A percentile compares a stretch with the other conserved stretches of the same genome.
Evolutionary conservation across 2,329 filamentous ascomycete species (phyloP).

Genomic region (Penicillium sp.): DNA sequence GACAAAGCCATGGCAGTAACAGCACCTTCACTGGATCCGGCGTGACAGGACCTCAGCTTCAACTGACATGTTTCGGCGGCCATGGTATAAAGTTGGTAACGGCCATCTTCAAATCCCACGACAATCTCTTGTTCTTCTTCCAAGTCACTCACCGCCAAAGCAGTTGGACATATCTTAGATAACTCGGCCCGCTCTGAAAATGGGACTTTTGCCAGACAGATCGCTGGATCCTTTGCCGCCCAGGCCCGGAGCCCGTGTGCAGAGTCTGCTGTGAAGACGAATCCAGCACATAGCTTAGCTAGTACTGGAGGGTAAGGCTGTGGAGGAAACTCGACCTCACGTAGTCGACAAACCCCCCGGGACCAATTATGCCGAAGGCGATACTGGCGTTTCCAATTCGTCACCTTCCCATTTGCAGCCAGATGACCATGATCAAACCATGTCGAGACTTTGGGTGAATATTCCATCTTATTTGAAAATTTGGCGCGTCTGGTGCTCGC

Average conservation of each 20-base stretch:
- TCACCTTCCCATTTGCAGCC: slow-evolving; percentile 55
- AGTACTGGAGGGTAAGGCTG: slow-evolving; percentile 65
- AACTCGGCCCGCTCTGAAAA: slow-evolving; percentile 54
- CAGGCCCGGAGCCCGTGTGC: slow-evolving; percentile 75
- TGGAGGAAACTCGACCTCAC: slow-evolving; percentile 70
- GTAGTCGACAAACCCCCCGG: slow-evolving; percentile 76
- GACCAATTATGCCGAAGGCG: slow-evolving; percentile 91
- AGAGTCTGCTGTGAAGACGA: slow-evolving; percentile 77
- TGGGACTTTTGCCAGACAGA: slow-evolving; percentile 58
- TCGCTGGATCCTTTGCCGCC: slow-evolving; percentile 67
- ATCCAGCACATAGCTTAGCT: slow-evolving; percentile 75
- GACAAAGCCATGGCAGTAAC: slow-evolving; percentile 73
- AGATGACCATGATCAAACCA: slow-evolving; percentile 66
- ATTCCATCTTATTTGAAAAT: slow-evolving; percentile 47
- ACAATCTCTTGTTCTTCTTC: slow-evolving; percentile 61
- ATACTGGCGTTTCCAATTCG: slow-evolving; percentile 88
- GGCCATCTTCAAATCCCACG: slow-evolving; percentile 73
- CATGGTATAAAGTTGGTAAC: slow-evolving; percentile 72
- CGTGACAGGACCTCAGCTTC: slow-evolving; percentile 60
- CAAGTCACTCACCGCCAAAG: slow-evolving; percentile 45
- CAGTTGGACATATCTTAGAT: slow-evolving; percentile 65
- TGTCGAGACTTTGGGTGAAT: slow-evolving; percentile 60
- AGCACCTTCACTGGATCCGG: slow-evolving; percentile 65
- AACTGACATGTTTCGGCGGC: slow-evolving; percentile 53
- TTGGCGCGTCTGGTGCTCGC: slow-evolving; percentile 63